Percentiles rank a stretch among this genome's conserved stretches.
phyloP scores from a whole-genome alignment of 2,329 filamentous ascomycete species.

The Ambrosiella beaveri region DNA sequence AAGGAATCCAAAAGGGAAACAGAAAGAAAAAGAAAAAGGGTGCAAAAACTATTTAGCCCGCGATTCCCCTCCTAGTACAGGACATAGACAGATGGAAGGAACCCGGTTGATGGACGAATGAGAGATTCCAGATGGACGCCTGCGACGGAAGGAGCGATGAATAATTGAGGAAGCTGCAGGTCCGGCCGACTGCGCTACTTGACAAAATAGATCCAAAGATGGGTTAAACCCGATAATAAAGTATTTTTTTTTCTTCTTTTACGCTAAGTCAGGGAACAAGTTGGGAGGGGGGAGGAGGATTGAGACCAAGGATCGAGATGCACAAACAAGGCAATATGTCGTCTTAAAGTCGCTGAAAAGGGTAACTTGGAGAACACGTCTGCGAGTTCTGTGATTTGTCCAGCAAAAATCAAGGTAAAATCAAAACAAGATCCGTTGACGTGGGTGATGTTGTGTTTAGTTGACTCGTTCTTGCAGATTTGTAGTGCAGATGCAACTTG shows the following conservation, averaged over 20 bases:
- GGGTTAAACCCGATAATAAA: background rate
- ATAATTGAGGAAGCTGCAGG: background rate
- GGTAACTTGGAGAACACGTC: background rate
- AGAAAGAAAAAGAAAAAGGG: background rate
- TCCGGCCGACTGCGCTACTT: background rate
- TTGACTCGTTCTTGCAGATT: background rate
- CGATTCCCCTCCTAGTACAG: background rate
- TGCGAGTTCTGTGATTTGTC: background rate
- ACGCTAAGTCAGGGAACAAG: background rate
- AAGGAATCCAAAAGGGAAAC: background rate
- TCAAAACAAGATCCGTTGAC: background rate
- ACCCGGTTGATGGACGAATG: background rate
- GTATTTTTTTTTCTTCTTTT: background rate
- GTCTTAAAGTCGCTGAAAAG: background rate
- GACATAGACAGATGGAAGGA: background rate
- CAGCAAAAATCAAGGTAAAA: background rate
- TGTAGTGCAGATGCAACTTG: background rate
- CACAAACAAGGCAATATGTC: background rate
- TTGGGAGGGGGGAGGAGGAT: background rate
- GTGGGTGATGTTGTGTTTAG: background rate
- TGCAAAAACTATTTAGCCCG: background rate
- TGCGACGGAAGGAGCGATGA: background rate
- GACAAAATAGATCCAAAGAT: background rate
- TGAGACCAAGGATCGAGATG: background rate
- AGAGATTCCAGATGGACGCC: background rate